Evolutionary conservation across 2,329 filamentous ascomycete genomes (phyloP), one percentile per base, ranked within the genome.

Genomic region (Rhynchosporium secalis): DNA sequence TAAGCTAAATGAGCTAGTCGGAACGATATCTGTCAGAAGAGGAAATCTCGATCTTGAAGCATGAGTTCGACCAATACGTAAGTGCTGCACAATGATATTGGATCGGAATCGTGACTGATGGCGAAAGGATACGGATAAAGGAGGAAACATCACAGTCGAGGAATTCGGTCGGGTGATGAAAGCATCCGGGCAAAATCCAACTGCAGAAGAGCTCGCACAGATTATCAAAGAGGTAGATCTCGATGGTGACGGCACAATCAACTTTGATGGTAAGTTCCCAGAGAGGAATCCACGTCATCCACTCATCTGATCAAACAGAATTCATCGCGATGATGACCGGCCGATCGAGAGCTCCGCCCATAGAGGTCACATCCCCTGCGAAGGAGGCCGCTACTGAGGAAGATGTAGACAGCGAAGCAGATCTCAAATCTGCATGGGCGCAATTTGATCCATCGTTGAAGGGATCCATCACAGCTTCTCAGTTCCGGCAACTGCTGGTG

Each of bases 301-400:
- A 5, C 46, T 45, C 20, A 28, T 9, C 26, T 43, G 31, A 31
- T 29, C 3, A 45, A 4, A 36, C 47, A 77, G 76, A 77, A 62
- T 78, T 77, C 63, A 77, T 77, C 66, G 72, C 75, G 8, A 78
- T 78, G 76, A 78, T 77, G 76, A 77, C 75, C 0, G 75, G 76
- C 15, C 73, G 75, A 57, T 69, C 72, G 2, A 72, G 66, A 68
- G 62, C 62, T 10, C 60, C 62, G 47, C 70, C 45, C 26, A 58
- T 56, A 28, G 40, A 61, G 28, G 58, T 43, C 40, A 40, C 58
- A 3, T 26, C 57, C 26, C 36, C 45, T 20, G 52, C 58, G 26
- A 26, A 56, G 7, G 38, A 52, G 45, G 26, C 36, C 56, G 26
- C 43, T 29, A 8, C 43, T 26, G 28, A 20, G 28, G 47, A 55